Evolutionary conservation across 2,329 filamentous ascomycete genomes (phyloP).

Genomic region (Trichoderma atroviride): DNA sequence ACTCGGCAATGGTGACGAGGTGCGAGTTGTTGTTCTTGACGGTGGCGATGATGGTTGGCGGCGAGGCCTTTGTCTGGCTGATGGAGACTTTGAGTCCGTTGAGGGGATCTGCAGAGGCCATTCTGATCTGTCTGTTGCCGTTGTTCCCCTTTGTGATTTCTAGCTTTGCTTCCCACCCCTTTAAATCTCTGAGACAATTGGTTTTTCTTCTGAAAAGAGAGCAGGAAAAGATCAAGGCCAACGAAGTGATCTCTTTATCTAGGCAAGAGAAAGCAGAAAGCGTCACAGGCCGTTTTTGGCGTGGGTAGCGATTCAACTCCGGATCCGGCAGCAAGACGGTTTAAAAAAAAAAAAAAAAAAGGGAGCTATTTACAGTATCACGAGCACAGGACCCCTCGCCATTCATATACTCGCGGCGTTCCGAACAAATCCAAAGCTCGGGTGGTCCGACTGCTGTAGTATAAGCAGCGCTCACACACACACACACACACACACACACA

Average conservation of each 20-base stretch:
- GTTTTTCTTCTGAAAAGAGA: neutral
- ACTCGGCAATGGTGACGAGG: constrained; percentile 43
- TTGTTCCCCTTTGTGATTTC: too few species aligned
- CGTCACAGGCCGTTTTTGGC: neutral
- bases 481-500: neutral
- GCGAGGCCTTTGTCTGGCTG: constrained; percentile 38
- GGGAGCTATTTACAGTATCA: neutral
- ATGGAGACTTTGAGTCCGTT: constrained; percentile 39
- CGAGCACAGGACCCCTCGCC: neutral
- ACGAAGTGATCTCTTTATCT: neutral
- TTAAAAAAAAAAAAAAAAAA: neutral
- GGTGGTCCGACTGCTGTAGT: neutral
- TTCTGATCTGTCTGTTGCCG: neutral
- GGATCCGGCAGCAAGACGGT: neutral
- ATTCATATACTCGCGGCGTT: neutral
- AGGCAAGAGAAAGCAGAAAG: neutral
- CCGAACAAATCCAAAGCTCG: neutral
- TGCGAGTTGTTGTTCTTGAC: constrained; percentile 43
- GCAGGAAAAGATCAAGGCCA: neutral
- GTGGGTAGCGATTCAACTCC: neutral
- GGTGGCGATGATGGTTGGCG: constrained; percentile 40
- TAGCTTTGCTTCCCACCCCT: neutral
- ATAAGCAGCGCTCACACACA: neutral
- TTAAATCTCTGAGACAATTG: neutral
- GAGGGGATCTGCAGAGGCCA: constrained; percentile 26